A percentile compares a stretch with the other conserved stretches of the same genome.
Evolutionary conservation across 164 flowering plant genomes (phyloP).

Genomic region (Stephania yunnanensis): DNA sequence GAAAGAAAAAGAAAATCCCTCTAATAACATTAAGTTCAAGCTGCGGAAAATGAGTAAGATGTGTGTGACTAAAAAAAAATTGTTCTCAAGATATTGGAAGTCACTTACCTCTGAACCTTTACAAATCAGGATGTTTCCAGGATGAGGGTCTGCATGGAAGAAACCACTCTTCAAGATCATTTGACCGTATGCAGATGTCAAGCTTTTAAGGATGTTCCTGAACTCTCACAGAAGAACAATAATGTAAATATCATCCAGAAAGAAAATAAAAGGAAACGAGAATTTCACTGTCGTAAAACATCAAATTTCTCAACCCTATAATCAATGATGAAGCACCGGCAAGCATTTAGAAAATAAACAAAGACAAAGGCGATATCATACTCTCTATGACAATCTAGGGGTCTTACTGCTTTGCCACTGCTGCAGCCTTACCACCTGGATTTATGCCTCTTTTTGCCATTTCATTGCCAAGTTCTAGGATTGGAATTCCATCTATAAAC

Average conservation of each 20-base stretch:
- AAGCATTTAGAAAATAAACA: constrained; percentile 6
- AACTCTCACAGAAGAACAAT: constrained; percentile 11
- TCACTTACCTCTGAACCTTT: constrained; percentile 79
- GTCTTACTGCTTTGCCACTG: constrained; percentile 89
- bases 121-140: constrained; percentile 90
- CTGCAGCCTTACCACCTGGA: constrained; percentile 73
- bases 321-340: background rate
- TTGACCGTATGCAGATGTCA: constrained; percentile 87
- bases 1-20: background rate
- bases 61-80: too few relatives aligned
- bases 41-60: too few relatives aligned
- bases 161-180: constrained; percentile 97
- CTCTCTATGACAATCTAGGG: constrained; percentile 33
- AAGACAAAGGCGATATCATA: constrained; percentile 22
- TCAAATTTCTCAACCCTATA: background rate
- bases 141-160: constrained; percentile 99
- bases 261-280: background rate
- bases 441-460: constrained; percentile 85
- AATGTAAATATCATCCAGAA: too few relatives aligned
- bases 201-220: constrained; percentile 83
- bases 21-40: background rate
- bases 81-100: background rate
- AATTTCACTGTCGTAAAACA: background rate
- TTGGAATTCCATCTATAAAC: constrained; percentile 84
- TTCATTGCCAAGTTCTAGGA: constrained; percentile 83